Base-by-base conservation (phyloP, 805 yeast genomes). In the Candida nemodendra region DNA sequence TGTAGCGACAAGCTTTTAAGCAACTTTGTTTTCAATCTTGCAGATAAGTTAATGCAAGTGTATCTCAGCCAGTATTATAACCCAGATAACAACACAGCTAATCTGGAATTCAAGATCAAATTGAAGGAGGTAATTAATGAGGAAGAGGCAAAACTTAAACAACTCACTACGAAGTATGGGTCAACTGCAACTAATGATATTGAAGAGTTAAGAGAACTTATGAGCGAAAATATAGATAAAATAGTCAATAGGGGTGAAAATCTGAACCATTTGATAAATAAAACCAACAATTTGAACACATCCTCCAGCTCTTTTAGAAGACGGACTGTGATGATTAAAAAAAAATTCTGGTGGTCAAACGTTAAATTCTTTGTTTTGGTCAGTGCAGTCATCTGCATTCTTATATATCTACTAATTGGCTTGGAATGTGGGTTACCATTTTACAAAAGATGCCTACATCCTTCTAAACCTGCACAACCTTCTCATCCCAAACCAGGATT, bases 161-260 rank as follows among this genome's bases (percentile, higher is more conserved):
- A 71, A 5, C 56, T 66, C 42, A 65, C 57, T 45, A 63, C 41
- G 48, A 46, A 45, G 6, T 63, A 53, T 40, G 65, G 56, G 27
- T 39, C 58, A 18, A 54, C 45, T 42, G 69, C 40, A 32, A 67
- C 66, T 32, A 72, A 66, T 40, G 89, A 84, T 42, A 71, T 83
- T 15, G 77, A 76, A 38, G 80, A 80, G 53, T 84, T 84, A 17
- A 67, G 81, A 47, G 74, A 74, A 36, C 60, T 84, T 44, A 81
- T 84, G 89, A 72, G 79, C 42, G 84, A 81, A 43, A 84, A 84
- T 52, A 79, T 84, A 37, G 87, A 80, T 50, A 71, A 78, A 54
- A 72, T 88, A 18, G 65, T 87, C 49, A 79, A 78, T 48, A 73
- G 96, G 35, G 95, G 95, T 15, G 95, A 87, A 52, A 73, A 84